Base-by-base conservation (phyloP, 2,329 filamentous ascomycete genomes). In the Coniochaeta sp. region DNA sequence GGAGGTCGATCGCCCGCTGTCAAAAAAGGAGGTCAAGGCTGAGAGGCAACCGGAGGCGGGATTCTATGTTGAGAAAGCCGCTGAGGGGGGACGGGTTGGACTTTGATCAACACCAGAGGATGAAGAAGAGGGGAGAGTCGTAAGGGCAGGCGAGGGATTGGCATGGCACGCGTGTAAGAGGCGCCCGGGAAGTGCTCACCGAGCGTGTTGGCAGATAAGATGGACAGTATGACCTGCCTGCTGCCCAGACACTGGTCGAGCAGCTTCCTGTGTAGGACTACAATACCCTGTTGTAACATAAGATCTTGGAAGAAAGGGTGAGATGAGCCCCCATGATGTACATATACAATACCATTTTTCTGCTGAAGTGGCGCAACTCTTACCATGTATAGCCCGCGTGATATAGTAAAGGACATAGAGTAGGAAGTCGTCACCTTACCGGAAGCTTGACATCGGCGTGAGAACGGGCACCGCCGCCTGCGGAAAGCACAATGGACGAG, bases 11-110 rank as follows among this genome's bases (percentile, higher is more conserved):
- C 72, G 76, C 63, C 73, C 81, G 34, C 72, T 91, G 75, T 87
- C 81, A 8, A 84, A 85, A 70, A 74, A 77, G 60, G 84, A 96
- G 78, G 81, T 96, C 69, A 86, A 86, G 76, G 83, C 81, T 58
- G 79, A 84, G 75, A 78, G 93, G 73, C 86, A 82, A 73, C 91
- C 92, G 3, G 90, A 93, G 63, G 79, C 81, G 1, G 93, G 93
- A 1, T 97, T 92, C 69, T 93, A 87, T 68, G 71, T 96, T 62
- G 91, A 96, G 81, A 87, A 74, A 71, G 66, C 70, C 26, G 71
- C 70, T 47, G 67, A 67, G 38, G 62, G 70, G 72, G 73, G 54
- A 24, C 28, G 34, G 33, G 54, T 57, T 14, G 34, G 28, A 17
- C 31, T 11, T 38, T 47, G 31, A 59, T 17, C 8, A 17, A 66